Percentiles rank a stretch among this genome's conserved stretches.
These are phyloP conservation scores for Arabis hirsuta DNA, from an alignment of 345 rosid species.

Conservation along the genomic window DNA sequence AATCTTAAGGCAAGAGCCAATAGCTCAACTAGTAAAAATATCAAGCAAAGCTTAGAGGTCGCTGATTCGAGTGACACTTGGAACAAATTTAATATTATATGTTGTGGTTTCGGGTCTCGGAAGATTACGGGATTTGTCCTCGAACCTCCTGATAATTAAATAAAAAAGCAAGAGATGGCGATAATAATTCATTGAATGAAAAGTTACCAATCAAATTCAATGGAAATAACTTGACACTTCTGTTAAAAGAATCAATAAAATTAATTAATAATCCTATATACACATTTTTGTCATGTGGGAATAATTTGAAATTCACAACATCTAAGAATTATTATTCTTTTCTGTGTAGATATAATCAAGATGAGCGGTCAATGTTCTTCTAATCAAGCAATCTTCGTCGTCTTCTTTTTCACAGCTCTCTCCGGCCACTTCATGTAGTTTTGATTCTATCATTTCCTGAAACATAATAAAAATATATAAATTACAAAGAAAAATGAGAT, in stretches of 20 bases:
- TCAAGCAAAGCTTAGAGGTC: too few species aligned
- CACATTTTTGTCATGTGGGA: constrained; percentile 18
- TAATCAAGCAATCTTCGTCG: constrained; percentile 60
- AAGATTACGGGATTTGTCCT: too few species aligned
- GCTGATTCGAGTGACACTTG: too few species aligned
- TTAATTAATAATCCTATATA: constrained; percentile 14
- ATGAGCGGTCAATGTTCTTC: constrained; percentile 63
- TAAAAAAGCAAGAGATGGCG: too few species aligned
- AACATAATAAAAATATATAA: not conserved
- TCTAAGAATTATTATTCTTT: constrained; percentile 24
- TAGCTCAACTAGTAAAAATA: too few species aligned
- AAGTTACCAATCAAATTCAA: too few species aligned
- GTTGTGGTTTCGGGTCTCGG: too few species aligned
- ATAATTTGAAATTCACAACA: constrained; percentile 2
- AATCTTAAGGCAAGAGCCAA: too few species aligned
- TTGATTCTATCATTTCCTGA: constrained; percentile 46
- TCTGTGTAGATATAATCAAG: constrained; percentile 55
- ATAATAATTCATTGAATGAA: too few species aligned
- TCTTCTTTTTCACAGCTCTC: constrained; percentile 54
- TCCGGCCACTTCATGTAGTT: constrained; percentile 39
- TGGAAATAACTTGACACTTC: constrained; percentile 2
- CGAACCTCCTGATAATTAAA: too few species aligned
- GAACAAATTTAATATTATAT: too few species aligned
- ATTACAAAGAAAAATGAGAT: too few species aligned
- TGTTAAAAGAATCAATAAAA: constrained; percentile 9